Base-by-base conservation (phyloP, 2,329 filamentous ascomycete genomes). In the Alternaria hordeiaustralica region DNA sequence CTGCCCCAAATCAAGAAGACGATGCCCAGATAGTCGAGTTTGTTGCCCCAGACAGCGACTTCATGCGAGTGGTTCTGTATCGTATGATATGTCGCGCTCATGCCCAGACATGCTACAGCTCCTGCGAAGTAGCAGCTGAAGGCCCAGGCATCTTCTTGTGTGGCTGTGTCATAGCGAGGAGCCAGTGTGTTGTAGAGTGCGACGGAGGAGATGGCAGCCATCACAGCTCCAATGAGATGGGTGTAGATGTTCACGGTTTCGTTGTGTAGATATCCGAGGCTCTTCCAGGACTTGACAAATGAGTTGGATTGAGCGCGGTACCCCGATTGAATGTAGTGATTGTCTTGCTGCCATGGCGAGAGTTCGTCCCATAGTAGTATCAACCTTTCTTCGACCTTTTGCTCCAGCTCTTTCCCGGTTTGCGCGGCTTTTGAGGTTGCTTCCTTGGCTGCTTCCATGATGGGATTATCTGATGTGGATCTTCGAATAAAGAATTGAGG, bases 1-100 rank as follows among this genome's bases (percentile, higher is more conserved):
- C 91, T 95, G 7, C 96, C 96, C 70, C 95, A 92, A 63, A 98
- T 98, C 70, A 99, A 83, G 53, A 90, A 88, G 28, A 98, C 92
- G 71, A 99, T 99, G 7, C 96, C 96, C 6, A 95, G 88, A 78
- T 99, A 98, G 78, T 99, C 96, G 60, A 98, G 83, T 79, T 97
- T 93, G 78, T 98, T 98, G 11, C 94, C 94, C 84, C 93, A 92
- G 65, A 88, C 90, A 3, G 91, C 89, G 13, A 97, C 92, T 2
- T 82, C 81, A 41, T 89, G 87, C 18, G 92, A 96, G 79, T 99
- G 96, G 70, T 97, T 97, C 21, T 86, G 89, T 51, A 97, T 87
- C 2, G 92, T 87, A 78, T 99, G 96, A 77, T 90, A 99, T 3
- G 90, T 92, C 6, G 93, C 82, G 60, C 79, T 82, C 80, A 85